phyloP scores from a whole-genome alignment of 768 basidiomycete species.

The Naganishia randhawae region DNA sequence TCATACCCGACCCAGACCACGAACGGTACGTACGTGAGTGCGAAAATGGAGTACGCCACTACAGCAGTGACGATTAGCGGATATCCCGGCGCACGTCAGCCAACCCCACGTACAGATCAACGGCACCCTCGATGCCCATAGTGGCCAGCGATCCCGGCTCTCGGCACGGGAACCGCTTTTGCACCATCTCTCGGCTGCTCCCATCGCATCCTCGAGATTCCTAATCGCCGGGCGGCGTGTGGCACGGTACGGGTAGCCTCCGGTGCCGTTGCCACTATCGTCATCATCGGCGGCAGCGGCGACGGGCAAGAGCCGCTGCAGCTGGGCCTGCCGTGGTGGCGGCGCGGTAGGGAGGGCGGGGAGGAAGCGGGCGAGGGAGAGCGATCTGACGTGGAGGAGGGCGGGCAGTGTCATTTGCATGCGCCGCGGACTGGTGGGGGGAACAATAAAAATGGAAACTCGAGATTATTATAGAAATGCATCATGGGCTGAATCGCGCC shows the following conservation, averaged over 20 bases:
- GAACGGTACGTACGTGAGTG: conserved; percentile 4
- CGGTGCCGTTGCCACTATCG: background rate
- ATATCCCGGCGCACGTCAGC: background rate
- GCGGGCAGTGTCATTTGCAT: background rate
- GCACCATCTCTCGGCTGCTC: conserved; percentile 4
- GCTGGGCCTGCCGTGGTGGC: background rate
- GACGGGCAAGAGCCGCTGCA: background rate
- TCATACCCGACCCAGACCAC: conserved; percentile 12
- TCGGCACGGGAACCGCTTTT: background rate
- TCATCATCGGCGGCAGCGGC: background rate
- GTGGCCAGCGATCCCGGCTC: background rate
- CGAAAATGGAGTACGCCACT: conserved; percentile 10
- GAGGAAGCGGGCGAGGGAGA: background rate
- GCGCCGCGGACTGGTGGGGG: background rate
- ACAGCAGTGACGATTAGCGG: background rate
- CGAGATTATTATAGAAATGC: background rate
- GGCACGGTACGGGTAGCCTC: background rate
- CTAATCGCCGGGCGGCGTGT: background rate
- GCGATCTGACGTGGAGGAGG: background rate
- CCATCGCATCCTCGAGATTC: conserved; percentile 7
- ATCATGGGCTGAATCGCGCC: background rate
- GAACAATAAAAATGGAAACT: background rate
- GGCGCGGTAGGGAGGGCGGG: background rate
- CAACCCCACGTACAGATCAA: conserved; percentile 9
- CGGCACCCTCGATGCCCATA: conserved; percentile 11